Evolutionary conservation across 139 green algal genomes (phyloP), one percentile per base, ranked within the genome.

Genomic region (Astrephomene gubernaculifera): DNA sequence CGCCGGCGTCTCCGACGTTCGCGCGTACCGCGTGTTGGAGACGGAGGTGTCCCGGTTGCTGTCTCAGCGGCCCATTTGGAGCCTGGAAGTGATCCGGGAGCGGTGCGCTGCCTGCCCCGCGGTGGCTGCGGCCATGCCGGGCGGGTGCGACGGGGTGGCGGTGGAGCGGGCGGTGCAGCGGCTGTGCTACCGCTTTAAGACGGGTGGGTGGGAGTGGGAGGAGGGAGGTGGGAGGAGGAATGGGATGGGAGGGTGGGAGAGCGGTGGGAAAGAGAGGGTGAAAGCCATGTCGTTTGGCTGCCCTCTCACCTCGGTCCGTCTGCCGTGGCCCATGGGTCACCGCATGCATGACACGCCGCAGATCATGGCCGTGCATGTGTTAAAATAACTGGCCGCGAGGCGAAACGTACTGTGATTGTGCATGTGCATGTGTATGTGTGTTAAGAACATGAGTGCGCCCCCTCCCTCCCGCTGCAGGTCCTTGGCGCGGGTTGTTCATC

Each of bases 181-280:
- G 68, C 67, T 86, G 44, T 86, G 78, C 70, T 89, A 86, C 76
- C 52, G 75, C 2, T 89, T 89, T 70, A 89, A 86, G 60, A 89
- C 75, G n/a, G 75, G 84, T 81, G 65, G 39, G 0, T 22, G 70
- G 9, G 43, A 17, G 25, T 41, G 29, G 29, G 9, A 4, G 22
- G 39, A 54, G 35, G 39, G 41, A 2, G 38, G 41, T 29, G 57
- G 31, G 65, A 57, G 38, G 38, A 38, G 39, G 19, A 12, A 19
- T 4, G 4, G 35, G 33, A 44, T 1, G 1, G 21, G 64, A 3
- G 12, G 6, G 25, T 70, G 63, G 27, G n/a, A n/a, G n/a, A n/a
- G n/a, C n/a, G n/a, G n/a, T n/a, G n/a, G n/a, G n/a, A n/a, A n/a
- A n/a, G n/a, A n/a, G n/a, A n/a, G n/a, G n/a, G n/a, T n/a, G n/a